Base-by-base conservation (phyloP, 805 yeast species). In the Saturnispora sekii region DNA sequence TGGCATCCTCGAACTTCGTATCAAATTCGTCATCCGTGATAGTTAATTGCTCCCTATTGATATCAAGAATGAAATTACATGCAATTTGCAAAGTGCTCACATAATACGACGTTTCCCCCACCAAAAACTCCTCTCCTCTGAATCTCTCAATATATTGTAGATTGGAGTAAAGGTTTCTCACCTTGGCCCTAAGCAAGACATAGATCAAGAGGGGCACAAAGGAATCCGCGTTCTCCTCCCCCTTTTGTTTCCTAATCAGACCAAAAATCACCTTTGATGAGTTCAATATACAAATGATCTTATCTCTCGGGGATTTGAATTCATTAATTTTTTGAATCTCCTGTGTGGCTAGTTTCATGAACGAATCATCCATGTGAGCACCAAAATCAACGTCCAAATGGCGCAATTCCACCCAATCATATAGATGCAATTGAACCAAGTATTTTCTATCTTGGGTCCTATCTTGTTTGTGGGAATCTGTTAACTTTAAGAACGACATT, bases 251-350 rank as follows among this genome's bases (percentile, higher is more conserved):
- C 50, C 88, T 79, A 39, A 94, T 74, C 46, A 86, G 70, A 10
- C 95, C 94, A 68, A 88, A 89, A 5, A 94, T 81, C 16, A 93
- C 89, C 62, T 90, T 90, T 58, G 97, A 90, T 43, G 93, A 79
- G 63, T 93, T 94, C 50, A 93, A 69, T 3, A 93, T 71, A 60
- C 97, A 93, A 33, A 93, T 86, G 50, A 87, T 78, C 58, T 93
- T 93, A 59, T 94, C 98, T 43, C 98, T 70, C 12, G 98, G 98
- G 0, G 97, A 90, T 53, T 94, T 76, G 60, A 83, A 94, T 43
- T 76, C 72, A 61, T 84, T 83, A 56, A 93, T 79, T 54, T 87
- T 87, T 50, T 70, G 68, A 40, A 93, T 69, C 62, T 93, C 97
- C 10, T 67, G 68, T 1, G 80, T 73, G 0, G 97, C 93, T 46